Base-by-base conservation (phyloP, 257 asterid species). In the Solanum sitiens region DNA sequence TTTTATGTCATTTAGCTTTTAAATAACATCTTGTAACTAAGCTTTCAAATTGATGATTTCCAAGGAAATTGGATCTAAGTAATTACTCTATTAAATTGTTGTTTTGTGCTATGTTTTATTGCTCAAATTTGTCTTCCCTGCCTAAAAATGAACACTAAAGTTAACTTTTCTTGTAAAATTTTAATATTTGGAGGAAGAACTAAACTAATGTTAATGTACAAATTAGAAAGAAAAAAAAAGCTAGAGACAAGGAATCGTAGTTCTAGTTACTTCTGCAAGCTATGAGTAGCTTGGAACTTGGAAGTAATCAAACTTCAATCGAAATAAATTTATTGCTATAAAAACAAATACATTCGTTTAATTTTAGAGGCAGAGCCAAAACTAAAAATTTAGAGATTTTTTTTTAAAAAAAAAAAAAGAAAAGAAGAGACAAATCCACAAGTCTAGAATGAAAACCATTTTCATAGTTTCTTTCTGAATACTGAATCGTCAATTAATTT, bases 61-160 rank as follows among this genome's bases (percentile, higher is more conserved):
- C 85, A 79, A 47, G 85, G 21, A 16, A 27, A 16, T 79, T 79
- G 67, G 85, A 79, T 45, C 67, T 6, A 79, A 79, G 85, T 45
- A 47, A 21, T 27, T 9, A 79, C 27, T 27, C 42, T 45, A 79
- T 79, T 79, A 45, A 79, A 9, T 79, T 79, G 85, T 79, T 79
- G 39, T 47, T 45, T 45, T 44, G n/a, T 44, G 39, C n/a, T 77
- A 14, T 77, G 63, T 77, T 79, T 77, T 77, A 45, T 79, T 45
- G 11, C 42, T 79, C n/a, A 79, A 79, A 45, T 8, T 27, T 79
- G 11, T 79, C 27, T 79, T 45, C n/a, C 65, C 53, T 79, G 85
- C 67, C n/a, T 79, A 18, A 45, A 56, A 45, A 45, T 16, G 27
- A 30, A 27, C 16, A 45, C 67, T 27, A 18, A 45, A 35, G 10